These are phyloP conservation scores for Musa itinerans DNA, from an alignment of 176 grass and related monocot species.

Conservation along the genomic window DNA sequence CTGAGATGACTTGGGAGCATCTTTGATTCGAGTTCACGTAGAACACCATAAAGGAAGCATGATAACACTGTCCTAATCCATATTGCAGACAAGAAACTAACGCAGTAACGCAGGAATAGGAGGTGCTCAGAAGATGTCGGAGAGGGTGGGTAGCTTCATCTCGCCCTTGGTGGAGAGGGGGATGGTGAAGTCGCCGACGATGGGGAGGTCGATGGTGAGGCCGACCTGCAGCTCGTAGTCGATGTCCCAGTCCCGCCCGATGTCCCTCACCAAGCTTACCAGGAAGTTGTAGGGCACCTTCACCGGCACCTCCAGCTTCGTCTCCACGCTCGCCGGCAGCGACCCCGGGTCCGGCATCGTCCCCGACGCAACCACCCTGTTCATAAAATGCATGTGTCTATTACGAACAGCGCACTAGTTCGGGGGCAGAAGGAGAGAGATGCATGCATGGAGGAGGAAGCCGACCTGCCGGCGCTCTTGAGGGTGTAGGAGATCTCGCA, in stretches of 20 bases:
- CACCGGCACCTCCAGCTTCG: conserved; percentile 30
- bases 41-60: too few relatives aligned
- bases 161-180: conserved; percentile 56
- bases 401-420: too few relatives aligned
- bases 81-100: too few relatives aligned
- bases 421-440: too few relatives aligned
- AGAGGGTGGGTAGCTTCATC: conserved; percentile 61
- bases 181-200: conserved; percentile 25
- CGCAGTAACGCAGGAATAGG: too few relatives aligned
- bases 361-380: conserved; percentile 48
- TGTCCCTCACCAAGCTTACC: conserved; percentile 45
- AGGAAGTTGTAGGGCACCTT: conserved; percentile 78
- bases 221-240: conserved; percentile 63
- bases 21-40: too few relatives aligned
- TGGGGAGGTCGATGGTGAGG: conserved; percentile 52
- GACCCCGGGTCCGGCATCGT: conserved; percentile 63
- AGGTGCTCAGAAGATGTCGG: not conserved
- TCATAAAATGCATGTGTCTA: not conserved
- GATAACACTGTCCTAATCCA: too few relatives aligned
- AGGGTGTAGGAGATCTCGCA: conserved; percentile 63
- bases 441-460: too few relatives aligned
- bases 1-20: too few relatives aligned
- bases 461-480: conserved; percentile 53
- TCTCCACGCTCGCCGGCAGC: conserved; percentile 31
- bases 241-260: conserved; percentile 74